Percentiles rank a stretch among this genome's conserved stretches.
Evolutionary conservation across 2,329 filamentous ascomycete genomes (phyloP).

Genomic region (Nemania serpens): DNA sequence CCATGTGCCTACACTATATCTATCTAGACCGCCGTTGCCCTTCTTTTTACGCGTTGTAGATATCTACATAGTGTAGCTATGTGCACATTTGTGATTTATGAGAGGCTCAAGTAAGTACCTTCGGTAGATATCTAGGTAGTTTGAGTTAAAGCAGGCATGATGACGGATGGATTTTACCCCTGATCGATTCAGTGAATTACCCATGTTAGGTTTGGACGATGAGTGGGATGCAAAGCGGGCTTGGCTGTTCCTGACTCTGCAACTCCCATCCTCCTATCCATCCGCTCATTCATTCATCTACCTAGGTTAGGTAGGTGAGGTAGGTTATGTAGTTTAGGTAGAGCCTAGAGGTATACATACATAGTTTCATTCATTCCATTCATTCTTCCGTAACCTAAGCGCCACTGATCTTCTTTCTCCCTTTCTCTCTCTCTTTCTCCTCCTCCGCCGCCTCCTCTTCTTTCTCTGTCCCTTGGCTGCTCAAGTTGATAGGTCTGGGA

Average conservation of each 20-base stretch:
- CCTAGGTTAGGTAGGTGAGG: too few relatives aligned
- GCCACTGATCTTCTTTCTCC: background rate
- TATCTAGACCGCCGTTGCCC: too few relatives aligned
- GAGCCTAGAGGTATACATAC: too few relatives aligned
- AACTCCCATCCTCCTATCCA: too few relatives aligned
- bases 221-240: slow-evolving; percentile 4
- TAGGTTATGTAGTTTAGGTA: too few relatives aligned
- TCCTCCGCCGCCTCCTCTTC: background rate
- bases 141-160: slow-evolving; percentile 1
- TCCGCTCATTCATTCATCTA: too few relatives aligned
- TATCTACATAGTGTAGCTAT: too few relatives aligned
- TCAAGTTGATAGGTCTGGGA: background rate
- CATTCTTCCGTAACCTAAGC: slow-evolving; percentile 13
- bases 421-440: background rate
- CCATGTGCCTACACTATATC: too few relatives aligned
- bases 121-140: too few relatives aligned
- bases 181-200: slow-evolving; percentile 9
- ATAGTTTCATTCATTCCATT: background rate
- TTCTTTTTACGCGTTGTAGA: background rate
- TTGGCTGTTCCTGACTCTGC: too few relatives aligned
- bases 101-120: too few relatives aligned
- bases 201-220: slow-evolving; percentile 7
- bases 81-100: too few relatives aligned
- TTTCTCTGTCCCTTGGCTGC: background rate
- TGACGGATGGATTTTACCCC: slow-evolving; percentile 15